Base-by-base conservation (phyloP, 176 grass and related monocot genomes). In the Hordeum vulgare region DNA sequence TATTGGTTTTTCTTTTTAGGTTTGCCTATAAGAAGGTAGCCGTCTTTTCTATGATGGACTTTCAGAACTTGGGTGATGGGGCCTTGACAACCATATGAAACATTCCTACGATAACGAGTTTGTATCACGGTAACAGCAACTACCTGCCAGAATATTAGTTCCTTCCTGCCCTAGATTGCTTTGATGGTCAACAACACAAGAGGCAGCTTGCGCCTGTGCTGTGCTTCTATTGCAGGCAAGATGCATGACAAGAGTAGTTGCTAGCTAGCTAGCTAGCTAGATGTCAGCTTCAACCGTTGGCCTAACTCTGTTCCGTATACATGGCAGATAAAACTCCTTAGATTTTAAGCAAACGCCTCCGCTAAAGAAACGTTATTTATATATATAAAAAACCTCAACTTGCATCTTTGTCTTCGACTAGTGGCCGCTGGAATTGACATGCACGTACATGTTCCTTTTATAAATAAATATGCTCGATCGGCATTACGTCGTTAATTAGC, bases 271-370 rank as follows among this genome's bases (percentile, higher is more conserved):
- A 31, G 61, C 56, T 39, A 63, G 61, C 44, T 56, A 61, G 24
- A 81, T 82, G 79, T 86, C 88, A 81, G 74, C 87, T 84, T 95
- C 88, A 77, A 88, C 85, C 70, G 90, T 88, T 95, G 88, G 93
- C 93, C 93, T 92, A 95, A 92, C 90, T 60, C 93, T 88, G 67
- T 94, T 84, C 62, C 72, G 84, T 83, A 83, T 56, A 21, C 53
- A 56, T 89, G 12, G 83, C 60, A 86, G 89, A 70, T 89, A 78
- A 84, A 79, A 82, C 77, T 89, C 69, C 82, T 90, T 79, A 3
- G 74, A 67, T 76, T 84, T 54, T 65, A 84, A 84, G 82, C 44
- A 40, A 83, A 9, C 59, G 13, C 11, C 72, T n/a, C 71, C 1
- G 27, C 59, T 90, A 74, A 25, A 79, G 72, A 82, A 82, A 51